Conservation (phyloP, 441 rosid genomes). For the Eruca vesicaria region DNA sequence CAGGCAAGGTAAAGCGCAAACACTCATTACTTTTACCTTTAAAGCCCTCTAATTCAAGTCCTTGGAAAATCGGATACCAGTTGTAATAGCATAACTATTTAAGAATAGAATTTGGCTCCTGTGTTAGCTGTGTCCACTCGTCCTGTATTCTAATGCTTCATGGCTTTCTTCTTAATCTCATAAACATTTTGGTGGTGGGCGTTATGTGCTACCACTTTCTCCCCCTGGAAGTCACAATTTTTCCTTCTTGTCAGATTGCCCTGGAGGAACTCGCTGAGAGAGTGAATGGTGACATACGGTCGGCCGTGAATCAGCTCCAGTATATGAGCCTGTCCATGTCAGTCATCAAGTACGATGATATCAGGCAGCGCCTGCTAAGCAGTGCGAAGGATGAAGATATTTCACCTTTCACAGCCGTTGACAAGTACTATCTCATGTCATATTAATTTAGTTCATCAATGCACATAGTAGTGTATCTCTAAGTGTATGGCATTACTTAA, state of each 20-base stretch:
- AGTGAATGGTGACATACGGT: conserved; percentile 93
- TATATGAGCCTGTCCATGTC: conserved; percentile 96
- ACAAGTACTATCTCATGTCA: conserved; percentile 62
- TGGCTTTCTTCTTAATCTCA: conserved; percentile 9
- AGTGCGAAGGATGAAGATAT: conserved; percentile 97
- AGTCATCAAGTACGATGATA: conserved; percentile 80
- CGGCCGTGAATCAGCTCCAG: conserved; percentile 92
- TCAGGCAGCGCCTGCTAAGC: conserved; percentile 82
- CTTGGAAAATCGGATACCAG: conserved; percentile 4
- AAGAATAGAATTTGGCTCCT: background rate
- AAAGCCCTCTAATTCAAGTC: background rate
- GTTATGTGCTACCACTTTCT: conserved; percentile 10
- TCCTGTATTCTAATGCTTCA: background rate
- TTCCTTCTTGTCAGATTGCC: conserved; percentile 53
- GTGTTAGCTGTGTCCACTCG: conserved; percentile 14
- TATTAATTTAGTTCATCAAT: conserved; percentile 6
- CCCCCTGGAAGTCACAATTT: background rate
- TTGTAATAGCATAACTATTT: background rate
- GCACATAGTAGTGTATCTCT: conserved; percentile 14
- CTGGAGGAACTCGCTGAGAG: conserved; percentile 95
- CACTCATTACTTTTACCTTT: conserved; percentile 1
- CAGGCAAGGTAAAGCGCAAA: conserved; percentile 6
- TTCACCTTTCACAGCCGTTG: conserved; percentile 97
- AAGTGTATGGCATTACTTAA: conserved; percentile 10
- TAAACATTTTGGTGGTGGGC: conserved; percentile 17